Evolutionary conservation across 352 stramenopile genomes (phyloP), one percentile per base, ranked within the genome.

Genomic region (Phytophthora macrochlamydospora): DNA sequence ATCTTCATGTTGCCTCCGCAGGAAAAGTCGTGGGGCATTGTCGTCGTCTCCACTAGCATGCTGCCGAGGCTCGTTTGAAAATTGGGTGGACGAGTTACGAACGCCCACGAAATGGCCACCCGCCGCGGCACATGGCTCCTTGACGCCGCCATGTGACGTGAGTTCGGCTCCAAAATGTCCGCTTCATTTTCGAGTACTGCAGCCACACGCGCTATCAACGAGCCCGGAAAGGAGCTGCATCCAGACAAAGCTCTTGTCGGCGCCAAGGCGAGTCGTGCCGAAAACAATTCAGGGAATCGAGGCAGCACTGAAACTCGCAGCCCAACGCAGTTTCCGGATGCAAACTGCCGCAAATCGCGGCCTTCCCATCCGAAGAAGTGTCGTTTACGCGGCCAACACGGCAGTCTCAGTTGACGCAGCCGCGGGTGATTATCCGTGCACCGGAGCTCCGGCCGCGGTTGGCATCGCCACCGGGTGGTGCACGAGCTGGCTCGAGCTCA

Each of bases 401-500:
- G 35, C 35, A 40, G 9, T 40, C 35, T 5, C 9, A n/a, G 35
- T 40, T 40, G 35, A 40, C 35, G 35, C 35, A 40, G 35, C 35
- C 35, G 35, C 35, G 35, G 35, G 9, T 40, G 35, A 40, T 40
- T 40, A 40, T 40, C 35, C 35, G 35, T 40, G 5, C 9, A 9
- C 35, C 35, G 9, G 5, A 9, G 35, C 9, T 40, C 35, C 5
- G 35, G 35, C 5, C 35, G 35, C 35, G 5, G 35, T 9, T 40
- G 9, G 5, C 35, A 40, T 40, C 35, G 9, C 35, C 35, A 9
- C 35, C 35, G 5, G 35, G 35, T 40, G 35, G 35, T 40, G 9
- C 35, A 40, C 38, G 38, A 45, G 18, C 38, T 45, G n/a, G 38
- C 29, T 49, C 43, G 43, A 49, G 7, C 43, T 30, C 43, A 58